Percentiles rank a stretch among this genome's conserved stretches.
These are phyloP conservation scores for Xylaria sp. DNA, from an alignment of 2,329 filamentous ascomycete species.

Conservation along the genomic window DNA sequence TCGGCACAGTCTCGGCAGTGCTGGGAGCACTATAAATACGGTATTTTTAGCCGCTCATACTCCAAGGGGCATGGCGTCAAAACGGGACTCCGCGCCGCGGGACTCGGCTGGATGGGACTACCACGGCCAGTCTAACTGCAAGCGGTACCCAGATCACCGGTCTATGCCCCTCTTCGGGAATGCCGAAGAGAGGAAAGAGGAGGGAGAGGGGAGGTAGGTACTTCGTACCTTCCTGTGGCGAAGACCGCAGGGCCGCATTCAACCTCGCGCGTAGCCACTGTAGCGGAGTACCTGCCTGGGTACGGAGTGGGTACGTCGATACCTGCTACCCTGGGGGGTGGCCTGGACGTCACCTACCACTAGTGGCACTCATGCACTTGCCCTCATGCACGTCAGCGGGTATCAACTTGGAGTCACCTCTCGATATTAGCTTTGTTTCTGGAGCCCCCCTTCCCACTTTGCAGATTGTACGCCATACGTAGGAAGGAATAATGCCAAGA, in stretches of 20 bases:
- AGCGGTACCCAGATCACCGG: neutral
- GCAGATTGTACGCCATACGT: neutral
- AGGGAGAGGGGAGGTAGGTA: no score
- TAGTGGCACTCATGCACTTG: neutral
- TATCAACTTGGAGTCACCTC: neutral
- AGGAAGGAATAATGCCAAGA: no score
- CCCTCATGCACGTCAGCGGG: neutral
- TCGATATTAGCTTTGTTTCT: neutral
- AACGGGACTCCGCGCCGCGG: neutral
- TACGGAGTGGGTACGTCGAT: neutral
- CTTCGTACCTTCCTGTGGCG: neutral
- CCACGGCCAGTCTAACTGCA: neutral
- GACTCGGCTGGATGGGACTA: neutral
- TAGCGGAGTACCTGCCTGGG: no score
- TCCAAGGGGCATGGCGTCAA: neutral
- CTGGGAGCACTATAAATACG: neutral
- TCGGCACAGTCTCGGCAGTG: neutral
- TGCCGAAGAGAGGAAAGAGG: neutral
- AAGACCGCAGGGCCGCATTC: neutral
- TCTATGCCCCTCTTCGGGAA: neutral
- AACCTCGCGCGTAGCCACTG: neutral
- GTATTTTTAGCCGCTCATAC: neutral
- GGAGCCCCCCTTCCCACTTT: neutral
- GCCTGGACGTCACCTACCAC: neutral
- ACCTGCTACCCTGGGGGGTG: neutral